Evolutionary conservation across 495 filamentous ascomycete species (phyloP), one percentile per base, ranked within the genome.

Genomic region (Hypomontagnella monticulosa): DNA sequence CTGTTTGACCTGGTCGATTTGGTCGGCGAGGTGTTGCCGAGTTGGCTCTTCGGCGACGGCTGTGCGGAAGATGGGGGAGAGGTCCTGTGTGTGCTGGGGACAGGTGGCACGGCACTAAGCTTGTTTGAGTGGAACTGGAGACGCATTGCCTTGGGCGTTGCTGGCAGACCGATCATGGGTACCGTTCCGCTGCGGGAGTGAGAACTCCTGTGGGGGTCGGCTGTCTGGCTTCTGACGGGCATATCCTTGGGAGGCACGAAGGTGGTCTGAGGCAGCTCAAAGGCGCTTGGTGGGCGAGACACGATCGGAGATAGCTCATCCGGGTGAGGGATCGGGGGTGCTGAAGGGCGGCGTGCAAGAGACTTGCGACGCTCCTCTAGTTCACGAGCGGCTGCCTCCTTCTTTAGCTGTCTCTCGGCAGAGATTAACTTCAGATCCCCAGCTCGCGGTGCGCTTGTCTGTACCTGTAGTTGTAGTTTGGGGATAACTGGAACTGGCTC

Each of bases 351-450:
- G 9, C 89, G 82, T 2, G 91, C 90, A 11, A 97, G 85, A 18
- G 93, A 97, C 63, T 91, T 84, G 43, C 93, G 86, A 15, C 93
- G 86, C 58, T 93, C 90, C 78, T 97, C 93, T 19, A 97, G 83
- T 76, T 97, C 93, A 52, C 89, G 88, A 6, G 91, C 91, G 11
- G 93, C 93, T 20, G 89, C 77, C 66, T 93, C 91, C 76, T 89
- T 92, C 76, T 89, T 88, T 41, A 83, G 70, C 44, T 81, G 79
- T 38, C 81, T 73, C 62, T 86, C 84, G 44, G 83, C 81, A 42
- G 80, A 84, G 51, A 84, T 80, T 36, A 75, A 59, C 57, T 67
- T 78, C 44, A 81, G 62, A 42, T 79, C 79, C 3, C 79, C 77
- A 11, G 72, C 72, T 37, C 51, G 57, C 12, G 63, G 20, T 43